Conservation (phyloP, 768 basidiomycete species). For the Auriculariales sp. region DNA sequence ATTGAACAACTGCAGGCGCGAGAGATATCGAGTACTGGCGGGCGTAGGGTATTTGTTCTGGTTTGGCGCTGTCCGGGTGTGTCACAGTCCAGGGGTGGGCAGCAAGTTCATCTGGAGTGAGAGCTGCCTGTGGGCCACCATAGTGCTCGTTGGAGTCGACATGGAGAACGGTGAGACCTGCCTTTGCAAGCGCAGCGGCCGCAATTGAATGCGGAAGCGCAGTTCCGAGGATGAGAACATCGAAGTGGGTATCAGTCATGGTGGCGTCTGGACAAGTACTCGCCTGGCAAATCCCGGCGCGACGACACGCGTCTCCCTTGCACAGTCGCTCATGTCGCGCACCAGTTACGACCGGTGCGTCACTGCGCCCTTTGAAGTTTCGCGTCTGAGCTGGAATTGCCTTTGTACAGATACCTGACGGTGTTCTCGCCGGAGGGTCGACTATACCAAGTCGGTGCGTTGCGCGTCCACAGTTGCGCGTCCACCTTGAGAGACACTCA, state of each 20-base stretch:
- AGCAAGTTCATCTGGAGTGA: slow-evolving; percentile 68
- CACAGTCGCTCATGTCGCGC: slow-evolving; percentile 51
- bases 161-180: slow-evolving; percentile 79
- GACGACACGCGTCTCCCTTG: background rate
- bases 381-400: background rate
- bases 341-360: slow-evolving; percentile 81
- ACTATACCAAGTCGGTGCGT: slow-evolving; percentile 94
- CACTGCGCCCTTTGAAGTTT: background rate
- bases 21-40: slow-evolving; percentile 79
- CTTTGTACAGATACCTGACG: slow-evolving; percentile 61
- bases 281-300: background rate
- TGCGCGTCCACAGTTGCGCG: background rate
- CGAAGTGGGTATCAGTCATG: slow-evolving; percentile 14
- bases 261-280: background rate
- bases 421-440: slow-evolving; percentile 96
- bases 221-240: slow-evolving; percentile 27
- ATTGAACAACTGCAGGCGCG: slow-evolving; percentile 68
- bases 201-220: slow-evolving; percentile 64
- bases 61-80: slow-evolving; percentile 28
- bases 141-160: slow-evolving; percentile 77
- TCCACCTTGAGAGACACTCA: background rate
- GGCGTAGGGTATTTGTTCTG: slow-evolving; percentile 40
- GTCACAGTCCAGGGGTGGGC: slow-evolving; percentile 29
- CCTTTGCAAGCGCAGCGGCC: slow-evolving; percentile 80
- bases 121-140: slow-evolving; percentile 66